Conservation (phyloP, 2,329 filamentous ascomycete species). For the Coniella vitis region DNA sequence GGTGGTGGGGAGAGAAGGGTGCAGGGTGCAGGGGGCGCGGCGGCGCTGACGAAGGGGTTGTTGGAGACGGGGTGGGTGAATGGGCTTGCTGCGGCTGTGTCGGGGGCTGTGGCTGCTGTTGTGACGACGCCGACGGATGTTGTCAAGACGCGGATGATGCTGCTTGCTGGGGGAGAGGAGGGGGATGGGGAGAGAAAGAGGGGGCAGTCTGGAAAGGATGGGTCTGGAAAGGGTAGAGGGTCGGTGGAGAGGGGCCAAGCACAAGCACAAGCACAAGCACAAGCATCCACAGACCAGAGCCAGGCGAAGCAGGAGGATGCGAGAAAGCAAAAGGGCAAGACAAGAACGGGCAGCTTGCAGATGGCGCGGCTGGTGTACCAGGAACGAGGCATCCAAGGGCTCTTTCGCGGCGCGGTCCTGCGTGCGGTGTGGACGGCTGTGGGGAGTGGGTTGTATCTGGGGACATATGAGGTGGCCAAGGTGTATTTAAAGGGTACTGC, state of each 20-base stretch:
- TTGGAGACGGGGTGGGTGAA: slow-evolving; percentile 65
- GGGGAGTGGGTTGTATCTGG: slow-evolving; percentile 77
- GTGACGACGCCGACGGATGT: slow-evolving; percentile 88
- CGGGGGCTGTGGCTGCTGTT: slow-evolving; percentile 68
- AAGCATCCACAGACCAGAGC: slow-evolving; percentile 18
- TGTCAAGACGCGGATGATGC: slow-evolving; percentile 85
- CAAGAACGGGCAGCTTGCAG: slow-evolving; percentile 40
- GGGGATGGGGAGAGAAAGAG: slow-evolving; percentile 8
- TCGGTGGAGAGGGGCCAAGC: no score
- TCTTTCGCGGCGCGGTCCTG: slow-evolving; percentile 71
- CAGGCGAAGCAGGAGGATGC: slow-evolving; percentile 21
- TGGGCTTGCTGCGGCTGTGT: slow-evolving; percentile 63
- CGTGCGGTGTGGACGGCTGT: slow-evolving; percentile 75
- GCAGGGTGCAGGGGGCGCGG: not conserved
- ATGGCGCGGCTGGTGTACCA: slow-evolving; percentile 60
- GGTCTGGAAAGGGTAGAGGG: no score
- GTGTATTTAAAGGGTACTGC: slow-evolving; percentile 45
- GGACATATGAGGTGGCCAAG: slow-evolving; percentile 77
- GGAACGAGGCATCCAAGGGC: slow-evolving; percentile 61
- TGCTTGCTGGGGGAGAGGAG: slow-evolving; percentile 45
- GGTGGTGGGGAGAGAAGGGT: slow-evolving; percentile 25
- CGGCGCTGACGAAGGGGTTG: slow-evolving; percentile 29
- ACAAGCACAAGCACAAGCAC: not conserved
- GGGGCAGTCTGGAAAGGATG: no score
- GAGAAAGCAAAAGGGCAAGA: slow-evolving; percentile 25